A percentile compares a stretch with the other conserved stretches of the same genome.
phyloP scores from a whole-genome alignment of 768 basidiomycete species.

The Russula foetens region DNA sequence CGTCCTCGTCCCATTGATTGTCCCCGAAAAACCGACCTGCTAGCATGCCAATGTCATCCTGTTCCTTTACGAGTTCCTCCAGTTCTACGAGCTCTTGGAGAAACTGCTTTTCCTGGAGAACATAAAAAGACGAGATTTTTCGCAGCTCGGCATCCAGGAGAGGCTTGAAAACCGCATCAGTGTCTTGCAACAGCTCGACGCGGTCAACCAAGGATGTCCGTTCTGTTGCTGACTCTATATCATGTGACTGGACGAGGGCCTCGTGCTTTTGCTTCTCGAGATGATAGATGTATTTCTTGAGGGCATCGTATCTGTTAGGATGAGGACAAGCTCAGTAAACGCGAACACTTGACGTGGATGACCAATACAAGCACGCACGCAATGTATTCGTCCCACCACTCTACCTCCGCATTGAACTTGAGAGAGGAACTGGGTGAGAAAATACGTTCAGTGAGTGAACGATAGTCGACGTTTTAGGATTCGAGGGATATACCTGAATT shows the following conservation, averaged over 20 bases:
- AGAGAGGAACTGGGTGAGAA: conserved; percentile 53
- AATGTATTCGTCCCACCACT: conserved; percentile 92
- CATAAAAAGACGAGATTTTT: conserved; percentile 79
- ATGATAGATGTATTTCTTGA: conserved; percentile 82
- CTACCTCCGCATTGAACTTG: conserved; percentile 85
- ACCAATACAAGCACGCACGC: conserved; percentile 45
- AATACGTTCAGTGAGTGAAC: neutral
- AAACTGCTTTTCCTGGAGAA: conserved; percentile 65
- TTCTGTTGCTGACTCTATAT: conserved; percentile 58
- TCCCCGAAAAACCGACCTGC: conserved; percentile 46
- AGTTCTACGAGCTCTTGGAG: conserved; percentile 49
- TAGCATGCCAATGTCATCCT: conserved; percentile 52
- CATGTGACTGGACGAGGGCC: conserved; percentile 31
- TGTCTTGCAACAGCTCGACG: conserved; percentile 28
- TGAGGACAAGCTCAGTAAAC: neutral
- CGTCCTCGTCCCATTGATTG: conserved; percentile 40
- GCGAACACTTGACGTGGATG: neutral
- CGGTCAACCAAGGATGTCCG: conserved; percentile 44
- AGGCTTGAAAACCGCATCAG: conserved; percentile 58
- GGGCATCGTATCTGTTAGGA: conserved; percentile 59
- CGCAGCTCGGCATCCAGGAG: conserved; percentile 75
- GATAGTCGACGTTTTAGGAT: neutral
- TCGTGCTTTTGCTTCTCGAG: conserved; percentile 69
- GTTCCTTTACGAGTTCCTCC: conserved; percentile 46
- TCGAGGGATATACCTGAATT: conserved; percentile 43